Evolutionary conservation across 192 early-diverging fungal genomes (phyloP), one percentile per base, ranked within the genome.

Genomic region (Lobosporangium transversale): DNA sequence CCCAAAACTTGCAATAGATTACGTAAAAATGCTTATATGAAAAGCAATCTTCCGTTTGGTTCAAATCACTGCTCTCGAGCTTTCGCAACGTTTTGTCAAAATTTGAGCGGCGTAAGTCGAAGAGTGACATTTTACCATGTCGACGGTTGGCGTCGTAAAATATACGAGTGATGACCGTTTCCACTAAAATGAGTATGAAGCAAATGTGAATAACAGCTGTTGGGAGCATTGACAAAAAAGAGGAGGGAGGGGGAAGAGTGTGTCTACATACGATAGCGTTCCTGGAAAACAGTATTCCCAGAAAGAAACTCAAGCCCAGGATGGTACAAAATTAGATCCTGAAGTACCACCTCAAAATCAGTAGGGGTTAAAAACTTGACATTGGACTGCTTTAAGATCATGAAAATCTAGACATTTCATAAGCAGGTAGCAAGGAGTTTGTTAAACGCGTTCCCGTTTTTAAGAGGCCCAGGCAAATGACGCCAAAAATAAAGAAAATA

Each of bases 1-100:
- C 93, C 92, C 93, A 98, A 79, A 98, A 98, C 78, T 94, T 96
- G 86, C 94, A 97, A 70, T 97, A 98, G 2, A 98, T 87, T 23
- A 98, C 97, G 73, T 98, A 98, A 68, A 97, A 98, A 69, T 98
- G 97, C 78, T 96, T 95, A 83, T 98, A 98, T 7, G 95, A 97
- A 65, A 98, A 97, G 42, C 91, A 86, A 78, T 94, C 91, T 20
- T 93, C 91, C 8, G 86, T 89, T 81, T 91, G 79, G 7, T 80
- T 80, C 49, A 89, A 68, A 24, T 59, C 65, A n/a, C 58, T 70
- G 60, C 74, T 78, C 63, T 94, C 92, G 43, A 97, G 79, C 12
- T 83, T 79, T 7, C 79, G 70, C 24, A 98, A 53, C 15, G 86
- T 82, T 24, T 89, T 80, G 12, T 85, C 64, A 51, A 97, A 88